A percentile compares a stretch with the other conserved stretches of the same genome.
Conservation (phyloP, 179 eudicot genomes). For the Spergularia azorica region DNA sequence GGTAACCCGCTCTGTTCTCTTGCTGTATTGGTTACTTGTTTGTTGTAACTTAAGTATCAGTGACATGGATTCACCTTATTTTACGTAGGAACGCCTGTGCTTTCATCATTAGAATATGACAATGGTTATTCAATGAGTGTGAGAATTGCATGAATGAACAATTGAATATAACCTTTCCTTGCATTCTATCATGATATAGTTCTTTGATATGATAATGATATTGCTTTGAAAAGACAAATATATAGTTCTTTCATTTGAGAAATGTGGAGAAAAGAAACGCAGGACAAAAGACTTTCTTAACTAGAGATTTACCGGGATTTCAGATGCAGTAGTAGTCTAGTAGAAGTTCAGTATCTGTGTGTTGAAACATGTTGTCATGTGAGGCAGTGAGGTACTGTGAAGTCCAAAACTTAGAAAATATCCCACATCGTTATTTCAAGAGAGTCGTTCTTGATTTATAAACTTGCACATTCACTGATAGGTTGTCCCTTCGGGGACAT, state of each 20-base stretch:
- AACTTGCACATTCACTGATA: background rate
- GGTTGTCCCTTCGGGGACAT: too few species aligned
- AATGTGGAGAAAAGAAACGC: too few species aligned
- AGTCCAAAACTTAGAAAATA: background rate
- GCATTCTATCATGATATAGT: too few species aligned
- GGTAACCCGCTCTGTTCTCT: conserved; percentile 13
- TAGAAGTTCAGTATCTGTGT: background rate
- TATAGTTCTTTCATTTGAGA: too few species aligned
- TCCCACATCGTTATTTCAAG: background rate
- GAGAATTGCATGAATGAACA: too few species aligned
- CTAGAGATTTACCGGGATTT: too few species aligned
- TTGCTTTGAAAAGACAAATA: too few species aligned
- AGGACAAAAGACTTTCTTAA: too few species aligned
- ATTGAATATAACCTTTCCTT: too few species aligned
- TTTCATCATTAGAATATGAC: background rate
- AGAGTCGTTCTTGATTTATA: background rate
- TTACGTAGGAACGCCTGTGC: background rate
- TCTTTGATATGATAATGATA: too few species aligned
- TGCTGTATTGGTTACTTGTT: background rate
- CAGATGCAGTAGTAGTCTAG: too few species aligned
- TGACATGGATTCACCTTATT: background rate
- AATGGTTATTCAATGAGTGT: too few species aligned
- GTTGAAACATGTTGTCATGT: background rate
- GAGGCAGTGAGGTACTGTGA: background rate
- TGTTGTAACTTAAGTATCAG: background rate